Percentiles rank a stretch among this genome's conserved stretches.
These are phyloP conservation scores for Arctium minus DNA, from an alignment of 129 eudicot species.

Conservation along the genomic window DNA sequence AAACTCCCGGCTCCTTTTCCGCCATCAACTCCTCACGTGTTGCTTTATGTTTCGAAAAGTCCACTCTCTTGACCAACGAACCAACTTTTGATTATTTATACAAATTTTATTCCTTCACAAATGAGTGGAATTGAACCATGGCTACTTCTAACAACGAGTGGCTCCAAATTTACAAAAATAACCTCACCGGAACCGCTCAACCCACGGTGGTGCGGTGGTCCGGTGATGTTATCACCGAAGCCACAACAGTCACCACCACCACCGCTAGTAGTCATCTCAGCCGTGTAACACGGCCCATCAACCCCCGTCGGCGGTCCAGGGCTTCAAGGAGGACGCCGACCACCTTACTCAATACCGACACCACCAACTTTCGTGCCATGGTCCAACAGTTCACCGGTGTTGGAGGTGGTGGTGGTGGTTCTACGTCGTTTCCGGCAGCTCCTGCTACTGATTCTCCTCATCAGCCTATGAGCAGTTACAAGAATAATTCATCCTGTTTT, in stretches of 20 bases:
- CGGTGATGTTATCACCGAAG: constrained; percentile 9
- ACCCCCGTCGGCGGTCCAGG: constrained; percentile 45
- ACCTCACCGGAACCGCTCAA: constrained; percentile 21
- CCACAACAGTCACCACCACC: constrained; percentile 7
- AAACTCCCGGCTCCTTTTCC: constrained; percentile 23
- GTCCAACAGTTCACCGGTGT: constrained; percentile 84
- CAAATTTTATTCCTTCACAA: constrained; percentile 14
- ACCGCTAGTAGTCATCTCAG: constrained; percentile 20
- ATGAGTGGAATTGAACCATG: constrained; percentile 21
- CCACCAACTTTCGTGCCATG: constrained; percentile 90
- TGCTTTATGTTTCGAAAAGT: not conserved
- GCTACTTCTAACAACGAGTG: constrained; percentile 35
- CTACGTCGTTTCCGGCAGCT: constrained; percentile 8
- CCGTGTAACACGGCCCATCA: constrained; percentile 49
- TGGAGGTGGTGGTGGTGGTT: not conserved
- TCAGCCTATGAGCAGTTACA: constrained; percentile 8
- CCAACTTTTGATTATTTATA: constrained; percentile 28
- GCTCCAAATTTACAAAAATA: constrained; percentile 32
- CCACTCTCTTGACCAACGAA: constrained; percentile 27
- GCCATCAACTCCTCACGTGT: constrained; percentile 34
- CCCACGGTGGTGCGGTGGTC: not conserved
- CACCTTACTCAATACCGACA: constrained; percentile 74
- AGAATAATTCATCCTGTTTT: constrained; percentile 14
- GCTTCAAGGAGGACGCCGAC: constrained; percentile 73
- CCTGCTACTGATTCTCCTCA: constrained; percentile 1